Percentiles rank a stretch among this genome's conserved stretches.
Evolutionary conservation across 768 basidiomycete genomes (phyloP).

Genomic region (Myochromella boudieri): DNA sequence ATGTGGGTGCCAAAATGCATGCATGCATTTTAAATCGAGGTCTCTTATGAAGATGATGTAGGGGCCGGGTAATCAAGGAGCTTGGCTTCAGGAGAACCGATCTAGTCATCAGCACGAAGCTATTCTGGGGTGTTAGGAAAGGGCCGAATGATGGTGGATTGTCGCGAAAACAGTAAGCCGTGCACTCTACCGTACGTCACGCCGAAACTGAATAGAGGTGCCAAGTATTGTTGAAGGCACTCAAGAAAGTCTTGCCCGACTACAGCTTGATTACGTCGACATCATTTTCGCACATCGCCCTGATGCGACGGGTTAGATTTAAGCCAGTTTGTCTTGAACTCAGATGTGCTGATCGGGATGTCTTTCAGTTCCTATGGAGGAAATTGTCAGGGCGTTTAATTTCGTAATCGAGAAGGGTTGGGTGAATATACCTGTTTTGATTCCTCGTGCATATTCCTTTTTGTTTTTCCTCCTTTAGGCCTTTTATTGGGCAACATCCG

Average conservation of each 20-base stretch:
- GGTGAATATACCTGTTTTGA: conserved; percentile 36
- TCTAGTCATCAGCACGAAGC: conserved; percentile 68
- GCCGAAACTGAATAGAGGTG: background rate
- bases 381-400: conserved; percentile 77
- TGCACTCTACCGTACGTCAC: background rate
- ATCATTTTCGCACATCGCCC: conserved; percentile 66
- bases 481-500: conserved; percentile 69
- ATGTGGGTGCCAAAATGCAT: conserved; percentile 49
- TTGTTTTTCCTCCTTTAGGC: conserved; percentile 25
- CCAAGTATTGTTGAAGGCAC: conserved; percentile 69
- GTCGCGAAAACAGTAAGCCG: conserved; percentile 52
- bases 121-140: conserved; percentile 66
- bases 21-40: background rate
- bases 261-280: conserved; percentile 71
- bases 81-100: conserved; percentile 65
- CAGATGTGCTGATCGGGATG: background rate
- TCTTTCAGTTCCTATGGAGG: conserved; percentile 58
- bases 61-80: conserved; percentile 71
- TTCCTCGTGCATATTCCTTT: background rate
- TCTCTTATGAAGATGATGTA: conserved; percentile 11
- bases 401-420: conserved; percentile 68
- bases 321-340: background rate
- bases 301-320: conserved; percentile 47
- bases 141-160: conserved; percentile 57
- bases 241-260: conserved; percentile 58